These are phyloP conservation scores for Coprinopsis strossmayeri DNA, from an alignment of 768 basidiomycete genomes.

Conservation along the genomic window DNA sequence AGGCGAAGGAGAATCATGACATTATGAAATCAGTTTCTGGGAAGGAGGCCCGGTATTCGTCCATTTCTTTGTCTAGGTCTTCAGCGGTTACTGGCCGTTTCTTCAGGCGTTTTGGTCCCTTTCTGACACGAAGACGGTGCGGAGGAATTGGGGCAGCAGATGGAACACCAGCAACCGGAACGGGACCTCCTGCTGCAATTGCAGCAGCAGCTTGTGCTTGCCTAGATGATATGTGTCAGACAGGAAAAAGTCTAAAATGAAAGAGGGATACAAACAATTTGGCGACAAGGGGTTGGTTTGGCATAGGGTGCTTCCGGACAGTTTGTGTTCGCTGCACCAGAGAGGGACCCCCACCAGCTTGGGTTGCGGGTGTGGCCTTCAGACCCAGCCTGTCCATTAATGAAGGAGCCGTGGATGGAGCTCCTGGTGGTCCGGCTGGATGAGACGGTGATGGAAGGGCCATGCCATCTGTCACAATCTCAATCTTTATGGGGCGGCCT, in stretches of 20 bases:
- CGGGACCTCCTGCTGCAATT: conserved; percentile 7
- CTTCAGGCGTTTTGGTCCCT: conserved; percentile 69
- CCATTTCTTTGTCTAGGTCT: conserved; percentile 76
- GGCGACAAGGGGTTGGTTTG: not conserved
- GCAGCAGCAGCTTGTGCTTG: conserved; percentile 9
- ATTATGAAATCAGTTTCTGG: not conserved
- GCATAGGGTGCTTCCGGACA: not conserved
- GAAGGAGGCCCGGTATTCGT: conserved; percentile 55
- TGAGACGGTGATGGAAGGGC: conserved; percentile 16
- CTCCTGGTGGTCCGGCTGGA: conserved; percentile 7
- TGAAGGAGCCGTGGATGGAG: not conserved
- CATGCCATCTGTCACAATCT: conserved; percentile 49
- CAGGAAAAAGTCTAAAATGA: no score
- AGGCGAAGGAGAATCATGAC: no score
- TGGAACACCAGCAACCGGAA: conserved; percentile 12
- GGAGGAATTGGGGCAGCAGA: conserved; percentile 20
- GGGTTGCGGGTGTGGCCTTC: conserved; percentile 2
- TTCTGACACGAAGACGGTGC: conserved; percentile 48
- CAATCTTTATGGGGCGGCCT: conserved; percentile 65
- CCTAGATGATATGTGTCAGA: not conserved
- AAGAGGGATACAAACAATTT: conserved; percentile 5
- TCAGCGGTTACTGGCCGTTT: conserved; percentile 43
- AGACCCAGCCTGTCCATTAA: conserved; percentile 11
- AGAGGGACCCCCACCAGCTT: not conserved
- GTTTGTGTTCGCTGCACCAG: conserved; percentile 3